phyloP scores from a whole-genome alignment of 352 stramenopile genomes.

The Globisporangium iwayamae region DNA sequence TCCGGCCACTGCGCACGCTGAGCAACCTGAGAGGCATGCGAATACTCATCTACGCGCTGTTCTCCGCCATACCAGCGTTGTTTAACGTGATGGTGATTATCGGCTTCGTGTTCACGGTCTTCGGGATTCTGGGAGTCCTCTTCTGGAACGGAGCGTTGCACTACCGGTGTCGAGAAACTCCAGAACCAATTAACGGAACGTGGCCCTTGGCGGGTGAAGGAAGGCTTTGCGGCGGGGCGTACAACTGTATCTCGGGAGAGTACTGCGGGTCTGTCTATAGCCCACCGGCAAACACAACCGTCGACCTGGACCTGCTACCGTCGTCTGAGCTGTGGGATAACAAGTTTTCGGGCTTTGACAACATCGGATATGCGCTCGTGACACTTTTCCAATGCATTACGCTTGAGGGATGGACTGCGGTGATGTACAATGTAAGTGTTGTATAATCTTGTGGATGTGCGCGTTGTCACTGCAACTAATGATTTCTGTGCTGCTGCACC shows the following conservation, averaged over 20 bases:
- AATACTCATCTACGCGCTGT: constrained; percentile 53
- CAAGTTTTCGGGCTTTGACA: constrained; percentile 82
- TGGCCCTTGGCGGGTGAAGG: constrained; percentile 26
- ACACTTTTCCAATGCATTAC: constrained; percentile 89
- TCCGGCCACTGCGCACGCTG: constrained; percentile 62
- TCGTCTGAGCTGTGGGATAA: constrained; percentile 65
- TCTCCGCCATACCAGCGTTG: constrained; percentile 51
- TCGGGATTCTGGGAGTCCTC: constrained; percentile 63
- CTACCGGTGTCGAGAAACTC: constrained; percentile 46
- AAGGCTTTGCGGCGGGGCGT: constrained; percentile 31
- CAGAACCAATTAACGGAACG: constrained; percentile 41
- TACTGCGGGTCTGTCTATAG: constrained; percentile 49
- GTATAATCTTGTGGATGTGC: background rate
- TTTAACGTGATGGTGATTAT: constrained; percentile 69
- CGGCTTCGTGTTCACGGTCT: constrained; percentile 66
- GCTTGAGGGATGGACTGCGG: constrained; percentile 82
- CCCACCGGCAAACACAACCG: constrained; percentile 19
- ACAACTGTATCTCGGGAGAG: constrained; percentile 24
- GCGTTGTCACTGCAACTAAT: background rate
- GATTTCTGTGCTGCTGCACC: background rate
- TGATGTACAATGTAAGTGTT: constrained; percentile 82
- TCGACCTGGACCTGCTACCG: constrained; percentile 28
- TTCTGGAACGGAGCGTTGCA: constrained; percentile 54
- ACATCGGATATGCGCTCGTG: constrained; percentile 71
- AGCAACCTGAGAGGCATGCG: constrained; percentile 39